A percentile compares a stretch with the other conserved stretches of the same genome.
Conservation (phyloP, 139 green algal genomes). For the Ulvella scutata region DNA sequence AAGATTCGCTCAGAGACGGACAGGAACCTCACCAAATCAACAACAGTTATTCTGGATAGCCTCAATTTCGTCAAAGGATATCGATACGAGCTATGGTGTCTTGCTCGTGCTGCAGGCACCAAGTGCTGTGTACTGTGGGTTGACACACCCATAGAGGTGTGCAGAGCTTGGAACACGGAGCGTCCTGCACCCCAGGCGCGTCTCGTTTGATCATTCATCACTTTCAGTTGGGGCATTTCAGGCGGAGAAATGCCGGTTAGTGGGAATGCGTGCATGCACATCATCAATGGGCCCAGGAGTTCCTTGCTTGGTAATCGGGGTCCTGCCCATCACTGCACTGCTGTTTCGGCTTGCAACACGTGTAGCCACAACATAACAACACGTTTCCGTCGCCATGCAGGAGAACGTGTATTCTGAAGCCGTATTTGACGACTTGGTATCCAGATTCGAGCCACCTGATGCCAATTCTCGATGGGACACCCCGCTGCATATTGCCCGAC, state of each 20-base stretch:
- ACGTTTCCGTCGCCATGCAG: too few species aligned
- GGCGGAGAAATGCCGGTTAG: too few species aligned
- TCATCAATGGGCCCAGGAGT: too few species aligned
- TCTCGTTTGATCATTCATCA: too few species aligned
- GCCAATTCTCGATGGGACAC: slow-evolving; percentile 75
- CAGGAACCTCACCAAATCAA: slow-evolving; percentile 27
- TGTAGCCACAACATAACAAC: too few species aligned
- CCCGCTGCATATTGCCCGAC: slow-evolving; percentile 53
- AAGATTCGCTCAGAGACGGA: slow-evolving; percentile 56
- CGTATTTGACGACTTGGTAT: slow-evolving; percentile 63
- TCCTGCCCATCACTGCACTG: too few species aligned
- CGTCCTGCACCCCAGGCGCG: not conserved
- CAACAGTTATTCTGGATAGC: slow-evolving; percentile 70
- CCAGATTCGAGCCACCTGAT: slow-evolving; percentile 76
- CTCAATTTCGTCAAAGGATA: slow-evolving; percentile 91
- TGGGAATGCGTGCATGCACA: too few species aligned
- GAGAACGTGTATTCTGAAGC: slow-evolving; percentile 10
- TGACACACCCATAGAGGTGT: slow-evolving; percentile 34
- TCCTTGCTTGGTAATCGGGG: too few species aligned
- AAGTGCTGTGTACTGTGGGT: slow-evolving; percentile 69
- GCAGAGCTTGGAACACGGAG: slow-evolving; percentile 45
- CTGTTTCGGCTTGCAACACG: too few species aligned
- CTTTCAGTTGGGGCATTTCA: too few species aligned
- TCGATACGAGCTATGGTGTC: slow-evolving; percentile 89
- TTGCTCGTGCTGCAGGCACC: slow-evolving; percentile 53